phyloP scores from a whole-genome alignment of 2,329 filamentous ascomycete species.

The Exophiala calicioides region DNA sequence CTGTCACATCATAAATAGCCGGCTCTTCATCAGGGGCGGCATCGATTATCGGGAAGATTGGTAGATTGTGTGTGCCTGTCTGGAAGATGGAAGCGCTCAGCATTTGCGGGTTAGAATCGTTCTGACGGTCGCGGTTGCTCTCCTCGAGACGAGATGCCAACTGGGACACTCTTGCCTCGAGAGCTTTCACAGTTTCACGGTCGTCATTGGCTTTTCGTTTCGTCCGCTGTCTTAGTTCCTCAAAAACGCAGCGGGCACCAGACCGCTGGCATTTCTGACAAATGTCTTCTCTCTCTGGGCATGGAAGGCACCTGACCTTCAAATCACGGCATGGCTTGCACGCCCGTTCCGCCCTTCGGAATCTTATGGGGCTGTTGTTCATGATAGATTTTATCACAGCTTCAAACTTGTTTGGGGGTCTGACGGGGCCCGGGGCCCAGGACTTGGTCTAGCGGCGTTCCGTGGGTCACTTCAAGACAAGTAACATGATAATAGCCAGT shows the following conservation, averaged over 20 bases:
- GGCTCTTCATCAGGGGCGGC: too few species aligned
- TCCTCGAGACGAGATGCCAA: conserved; percentile 4
- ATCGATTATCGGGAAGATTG: too few species aligned
- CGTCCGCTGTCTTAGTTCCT: conserved; percentile 6
- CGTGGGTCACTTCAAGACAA: too few species aligned
- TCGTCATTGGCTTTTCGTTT: conserved; percentile 1
- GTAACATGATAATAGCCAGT: too few species aligned
- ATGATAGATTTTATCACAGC: too few species aligned
- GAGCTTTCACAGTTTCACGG: conserved; percentile 2
- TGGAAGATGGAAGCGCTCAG: not conserved
- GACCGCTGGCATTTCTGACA: conserved; percentile 11
- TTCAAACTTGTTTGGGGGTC: too few species aligned
- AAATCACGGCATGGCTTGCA: conserved; percentile 10
- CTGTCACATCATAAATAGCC: too few species aligned
- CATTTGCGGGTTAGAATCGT: not conserved
- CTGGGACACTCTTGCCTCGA: not conserved
- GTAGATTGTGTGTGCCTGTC: too few species aligned
- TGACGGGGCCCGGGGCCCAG: too few species aligned
- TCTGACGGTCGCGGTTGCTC: not conserved
- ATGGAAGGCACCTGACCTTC: conserved; percentile 8
- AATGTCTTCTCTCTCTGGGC: conserved; percentile 5
- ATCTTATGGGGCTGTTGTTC: not conserved
- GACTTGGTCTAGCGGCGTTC: too few species aligned
- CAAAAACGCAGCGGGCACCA: conserved; percentile 7
- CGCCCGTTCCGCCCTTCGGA: conserved; percentile 3